Base-by-base conservation (phyloP, 371 early-diverging fungal genomes). In the Thermomucor indicae-seudaticae region DNA sequence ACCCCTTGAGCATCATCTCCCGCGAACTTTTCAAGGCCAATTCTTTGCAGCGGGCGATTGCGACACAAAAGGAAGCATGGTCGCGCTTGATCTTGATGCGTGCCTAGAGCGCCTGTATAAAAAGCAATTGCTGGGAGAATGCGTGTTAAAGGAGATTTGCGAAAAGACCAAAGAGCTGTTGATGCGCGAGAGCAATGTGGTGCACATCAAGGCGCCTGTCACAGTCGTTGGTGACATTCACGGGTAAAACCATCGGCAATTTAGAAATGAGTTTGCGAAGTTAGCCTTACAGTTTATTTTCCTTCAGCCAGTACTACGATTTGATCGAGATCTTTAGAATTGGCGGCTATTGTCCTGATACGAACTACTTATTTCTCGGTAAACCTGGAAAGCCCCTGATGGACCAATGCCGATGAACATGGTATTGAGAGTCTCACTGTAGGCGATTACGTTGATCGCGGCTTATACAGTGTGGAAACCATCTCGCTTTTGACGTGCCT, bases 371-470 rank as follows among this genome's bases (percentile, higher is more conserved):
- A 20, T 98, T 98, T 65, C 78, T 98, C 59, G 94, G 86, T 86
- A 79, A 55, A 27, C 31, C 23, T 23, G 10, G 6, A n/a, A n/a
- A 19, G 1, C n/a, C 34, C 6, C 12, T 17, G 19, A 37, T 5
- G 37, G 19, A 11, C 14, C 37, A 11, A 37, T 16, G 29, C 19
- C 0, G 2, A 2, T 31, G 19, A 32, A 23, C n/a, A 10, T 24
- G 6, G 6, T 19, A 30, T 3, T 32, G 1, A 17, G 6, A 16
- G 4, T 27, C 22, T 43, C 43, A 20, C 14, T 29, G 23, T 64
- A 88, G 93, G 99, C 12, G 99, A 98, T 63, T 98, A 96, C 75
- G 99, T 98, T 1, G 99, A 98, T 67, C 81, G 99, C 46, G 99
- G 99, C 44, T 80, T 89, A 49, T 92, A 90, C 62, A 92, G 93